phyloP scores from a whole-genome alignment of 805 yeast species.

The Schizosaccharomyces osmophilus region DNA sequence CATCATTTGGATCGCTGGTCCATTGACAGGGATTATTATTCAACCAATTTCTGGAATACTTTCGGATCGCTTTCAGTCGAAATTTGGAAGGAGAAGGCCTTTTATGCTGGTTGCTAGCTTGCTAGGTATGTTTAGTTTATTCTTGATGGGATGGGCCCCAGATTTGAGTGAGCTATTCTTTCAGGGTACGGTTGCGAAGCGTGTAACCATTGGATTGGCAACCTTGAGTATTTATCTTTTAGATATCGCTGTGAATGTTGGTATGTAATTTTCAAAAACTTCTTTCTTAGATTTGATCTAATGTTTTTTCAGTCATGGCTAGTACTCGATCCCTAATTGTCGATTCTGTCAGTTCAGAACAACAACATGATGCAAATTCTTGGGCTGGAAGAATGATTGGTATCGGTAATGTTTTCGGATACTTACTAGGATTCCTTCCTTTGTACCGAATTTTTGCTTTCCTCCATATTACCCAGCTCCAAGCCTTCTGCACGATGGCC shows the following conservation, averaged over 20 bases:
- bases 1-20: constrained; percentile 44
- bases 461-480: constrained; percentile 27
- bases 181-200: constrained; percentile 14
- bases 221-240: constrained; percentile 27
- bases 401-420: constrained; percentile 32
- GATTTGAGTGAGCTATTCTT: constrained; percentile 21
- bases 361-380: constrained; percentile 35
- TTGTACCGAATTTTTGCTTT: constrained; percentile 18
- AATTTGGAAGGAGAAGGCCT: constrained; percentile 30
- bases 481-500: constrained; percentile 23
- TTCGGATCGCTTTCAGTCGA: constrained; percentile 25
- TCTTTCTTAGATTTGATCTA: neutral
- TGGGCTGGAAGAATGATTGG: constrained; percentile 47
- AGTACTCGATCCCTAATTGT: constrained; percentile 36
- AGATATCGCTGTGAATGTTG: constrained; percentile 27
- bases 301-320: constrained; percentile 25
- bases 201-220: constrained; percentile 21
- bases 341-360: constrained; percentile 31
- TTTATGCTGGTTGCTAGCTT: constrained; percentile 31
- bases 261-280: constrained; percentile 1
- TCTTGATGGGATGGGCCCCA: constrained; percentile 23
- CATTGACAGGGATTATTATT: constrained; percentile 35
- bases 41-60: constrained; percentile 39
- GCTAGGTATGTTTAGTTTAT: constrained; percentile 22
- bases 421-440: constrained; percentile 26